These are phyloP conservation scores for Trichoderma simmonsii DNA, from an alignment of 2,329 filamentous ascomycete species.

Conservation along the genomic window DNA sequence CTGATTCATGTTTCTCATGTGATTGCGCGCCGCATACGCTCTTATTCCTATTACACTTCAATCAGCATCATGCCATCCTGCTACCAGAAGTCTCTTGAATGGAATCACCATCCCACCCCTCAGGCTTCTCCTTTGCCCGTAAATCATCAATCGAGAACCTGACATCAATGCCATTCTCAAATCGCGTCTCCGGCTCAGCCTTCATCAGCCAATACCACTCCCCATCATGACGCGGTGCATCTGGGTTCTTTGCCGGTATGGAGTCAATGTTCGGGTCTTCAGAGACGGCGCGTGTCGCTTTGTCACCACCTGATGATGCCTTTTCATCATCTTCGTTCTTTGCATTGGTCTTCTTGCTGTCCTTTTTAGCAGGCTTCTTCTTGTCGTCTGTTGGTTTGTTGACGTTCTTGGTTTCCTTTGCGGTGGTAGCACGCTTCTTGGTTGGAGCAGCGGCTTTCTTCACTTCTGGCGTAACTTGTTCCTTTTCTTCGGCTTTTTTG, in stretches of 20 bases:
- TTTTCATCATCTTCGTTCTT: neutral
- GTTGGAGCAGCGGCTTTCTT: neutral
- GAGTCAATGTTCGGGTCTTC: slow-evolving; percentile 32
- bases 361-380: neutral
- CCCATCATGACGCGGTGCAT: slow-evolving; percentile 39
- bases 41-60: slow-evolving; percentile 40
- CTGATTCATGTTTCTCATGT: slow-evolving; percentile 85
- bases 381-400: neutral
- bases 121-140: slow-evolving; percentile 66
- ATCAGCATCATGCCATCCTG: neutral
- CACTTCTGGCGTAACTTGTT: neutral
- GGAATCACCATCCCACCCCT: slow-evolving; percentile 82
- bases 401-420: neutral
- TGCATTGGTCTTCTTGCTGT: neutral
- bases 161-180: slow-evolving; percentile 84
- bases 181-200: slow-evolving; percentile 80
- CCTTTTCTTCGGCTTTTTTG: neutral
- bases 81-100: neutral
- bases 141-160: slow-evolving; percentile 94
- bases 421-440: neutral
- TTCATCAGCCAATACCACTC: slow-evolving; percentile 76
- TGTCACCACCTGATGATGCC: neutral
- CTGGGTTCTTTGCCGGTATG: slow-evolving; percentile 38
- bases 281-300: slow-evolving; percentile 21
- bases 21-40: slow-evolving; percentile 70